phyloP scores from a whole-genome alignment of 2,329 filamentous ascomycete species.

The Sporothrix phasma region DNA sequence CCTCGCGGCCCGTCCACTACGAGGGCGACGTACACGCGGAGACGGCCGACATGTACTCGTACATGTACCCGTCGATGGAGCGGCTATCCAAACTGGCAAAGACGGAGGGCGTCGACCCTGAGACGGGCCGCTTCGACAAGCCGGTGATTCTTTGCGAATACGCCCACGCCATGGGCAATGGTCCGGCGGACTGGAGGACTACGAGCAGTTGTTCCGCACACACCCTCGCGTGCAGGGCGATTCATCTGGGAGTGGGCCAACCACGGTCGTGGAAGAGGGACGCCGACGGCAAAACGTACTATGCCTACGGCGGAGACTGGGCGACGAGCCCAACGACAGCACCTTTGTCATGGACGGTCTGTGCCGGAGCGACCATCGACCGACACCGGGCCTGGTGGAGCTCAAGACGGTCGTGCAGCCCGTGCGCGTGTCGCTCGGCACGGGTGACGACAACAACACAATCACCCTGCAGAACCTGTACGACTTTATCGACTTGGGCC shows the following conservation, averaged over 20 bases:
- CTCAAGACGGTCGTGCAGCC: constrained; percentile 50
- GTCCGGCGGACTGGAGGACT: constrained; percentile 58
- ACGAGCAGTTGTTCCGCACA: constrained; percentile 52
- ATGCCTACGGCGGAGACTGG: constrained; percentile 53
- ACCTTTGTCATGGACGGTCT: constrained; percentile 56
- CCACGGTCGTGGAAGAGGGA: constrained; percentile 42
- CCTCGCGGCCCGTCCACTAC: constrained; percentile 53
- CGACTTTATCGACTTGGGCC: constrained; percentile 36
- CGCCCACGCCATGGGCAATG: constrained; percentile 62
- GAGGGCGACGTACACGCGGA: constrained; percentile 52
- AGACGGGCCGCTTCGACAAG: constrained; percentile 39
- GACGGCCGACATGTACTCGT: constrained; percentile 55
- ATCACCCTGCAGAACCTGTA: constrained; percentile 37
- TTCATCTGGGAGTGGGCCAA: constrained; percentile 60
- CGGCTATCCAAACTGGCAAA: constrained; percentile 37
- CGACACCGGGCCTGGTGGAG: constrained; percentile 47
- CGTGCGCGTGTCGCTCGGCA: constrained; percentile 33
- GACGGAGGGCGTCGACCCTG: constrained; percentile 31
- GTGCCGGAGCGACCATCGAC: constrained; percentile 40
- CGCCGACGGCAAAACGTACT: constrained; percentile 36
- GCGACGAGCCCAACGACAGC: constrained; percentile 48
- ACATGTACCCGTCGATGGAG: constrained; percentile 54
- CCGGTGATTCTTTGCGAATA: constrained; percentile 52
- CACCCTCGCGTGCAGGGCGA: constrained; percentile 56
- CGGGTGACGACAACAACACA: constrained; percentile 22